Base-by-base conservation (phyloP, 768 basidiomycete species). In the Tylopilus sp. region DNA sequence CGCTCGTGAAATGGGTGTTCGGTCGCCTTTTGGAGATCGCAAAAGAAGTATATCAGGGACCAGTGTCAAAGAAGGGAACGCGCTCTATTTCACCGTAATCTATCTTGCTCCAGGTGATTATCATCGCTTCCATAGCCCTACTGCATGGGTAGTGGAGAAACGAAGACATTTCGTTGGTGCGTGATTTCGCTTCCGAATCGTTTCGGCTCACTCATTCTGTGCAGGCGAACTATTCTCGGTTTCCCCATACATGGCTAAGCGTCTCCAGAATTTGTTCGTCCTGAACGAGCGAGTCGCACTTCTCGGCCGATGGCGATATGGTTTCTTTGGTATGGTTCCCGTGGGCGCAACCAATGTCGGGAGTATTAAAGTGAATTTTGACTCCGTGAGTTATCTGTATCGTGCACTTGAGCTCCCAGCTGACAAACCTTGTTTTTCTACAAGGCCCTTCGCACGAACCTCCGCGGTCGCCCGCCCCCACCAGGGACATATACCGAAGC, bases 341-440 rank as follows among this genome's bases (percentile, higher is more conserved):
- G 96, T 99, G 26, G 97, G 97, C 3, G 97, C 97, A 3, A 98
- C 96, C 12, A 98, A 99, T 68, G 97, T 98, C 47, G 97, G 97
- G 6, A 89, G 87, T 57, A 98, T 99, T 72, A 87, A 87, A 59
- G 80, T 99, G 66, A 95, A 97, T 68, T 99, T 99, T 70, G 97
- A 99, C 69, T 78, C 87, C 66, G 89, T 87, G 41, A 48, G 68
- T 38, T 52, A 13, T n/a, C 22, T 24, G 17, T 12, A 51, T 26
- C 41, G 42, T 38, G 10, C 19, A 45, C 14, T n/a, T 13, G 2
- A 13, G 21, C 6, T 2, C 30, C 52, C 40, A 52, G 34, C 38
- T 50, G 37, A 57, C 22, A 17, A 4, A 37, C 25, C 30, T 13
- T 29, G 13, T 16, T 28, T 43, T 17, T 52, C 29, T n/a, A 4